Conservation (phyloP, 192 early-diverging fungal genomes). For the Umbelopsis isabellina region DNA sequence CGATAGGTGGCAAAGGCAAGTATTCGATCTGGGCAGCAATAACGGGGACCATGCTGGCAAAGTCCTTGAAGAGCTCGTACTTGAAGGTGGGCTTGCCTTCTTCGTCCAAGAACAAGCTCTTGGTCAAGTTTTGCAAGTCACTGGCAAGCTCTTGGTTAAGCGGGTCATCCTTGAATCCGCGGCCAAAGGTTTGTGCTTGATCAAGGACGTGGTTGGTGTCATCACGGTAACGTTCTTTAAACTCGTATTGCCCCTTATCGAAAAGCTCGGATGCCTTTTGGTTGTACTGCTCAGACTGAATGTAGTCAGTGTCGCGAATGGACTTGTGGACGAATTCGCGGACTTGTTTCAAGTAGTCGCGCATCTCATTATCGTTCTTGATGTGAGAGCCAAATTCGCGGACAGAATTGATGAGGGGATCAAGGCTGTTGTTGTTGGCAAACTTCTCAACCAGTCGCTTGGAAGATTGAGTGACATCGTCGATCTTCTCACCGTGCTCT, state of each 20-base stretch:
- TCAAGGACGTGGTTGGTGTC: conserved; percentile 36
- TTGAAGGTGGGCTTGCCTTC: conserved; percentile 52
- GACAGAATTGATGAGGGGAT: conserved; percentile 42
- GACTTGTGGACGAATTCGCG: conserved; percentile 38
- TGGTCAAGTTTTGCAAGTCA: conserved; percentile 41
- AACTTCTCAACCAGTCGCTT: conserved; percentile 58
- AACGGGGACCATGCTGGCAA: conserved; percentile 44
- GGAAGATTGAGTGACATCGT: conserved; percentile 43
- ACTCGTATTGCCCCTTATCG: conserved; percentile 33
- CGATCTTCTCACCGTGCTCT: neutral
- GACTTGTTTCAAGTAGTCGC: conserved; percentile 36
- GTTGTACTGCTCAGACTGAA: conserved; percentile 35
- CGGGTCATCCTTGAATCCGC: conserved; percentile 43
- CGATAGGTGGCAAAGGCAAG: conserved; percentile 54
- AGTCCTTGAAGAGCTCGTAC: conserved; percentile 53
- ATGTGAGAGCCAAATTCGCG: conserved; percentile 38
- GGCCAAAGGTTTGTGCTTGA: conserved; percentile 33
- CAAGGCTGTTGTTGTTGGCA: conserved; percentile 50
- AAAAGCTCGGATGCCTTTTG: conserved; percentile 37
- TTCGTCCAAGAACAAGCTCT: conserved; percentile 55
- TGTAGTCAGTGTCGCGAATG: conserved; percentile 43
- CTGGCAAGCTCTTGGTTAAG: conserved; percentile 36
- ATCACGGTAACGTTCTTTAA: conserved; percentile 40
- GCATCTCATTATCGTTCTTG: conserved; percentile 42
- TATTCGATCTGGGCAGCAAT: conserved; percentile 51